phyloP scores from a whole-genome alignment of 2,329 filamentous ascomycete species.

The Colletotrichum navitas region DNA sequence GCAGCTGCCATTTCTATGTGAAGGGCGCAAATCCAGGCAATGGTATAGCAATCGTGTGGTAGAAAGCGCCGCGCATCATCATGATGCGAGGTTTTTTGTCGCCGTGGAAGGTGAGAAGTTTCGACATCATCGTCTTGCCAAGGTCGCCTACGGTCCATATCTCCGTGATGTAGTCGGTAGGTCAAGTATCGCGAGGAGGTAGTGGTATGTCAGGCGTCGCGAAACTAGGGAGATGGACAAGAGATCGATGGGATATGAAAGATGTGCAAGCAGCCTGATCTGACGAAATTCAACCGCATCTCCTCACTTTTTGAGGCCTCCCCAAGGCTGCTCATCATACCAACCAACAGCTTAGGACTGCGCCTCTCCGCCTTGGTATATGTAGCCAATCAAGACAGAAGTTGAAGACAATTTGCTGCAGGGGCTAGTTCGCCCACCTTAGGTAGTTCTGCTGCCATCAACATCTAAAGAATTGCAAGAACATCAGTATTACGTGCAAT shows the following conservation, averaged over 20 bases:
- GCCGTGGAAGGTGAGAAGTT: neutral
- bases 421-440: neutral
- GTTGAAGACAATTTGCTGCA: neutral
- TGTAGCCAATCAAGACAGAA: neutral
- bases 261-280: neutral
- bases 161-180: neutral
- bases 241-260: neutral
- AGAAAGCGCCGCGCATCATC: neutral
- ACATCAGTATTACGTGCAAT: neutral
- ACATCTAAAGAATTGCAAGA: neutral
- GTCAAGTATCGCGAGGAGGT: neutral
- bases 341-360: neutral
- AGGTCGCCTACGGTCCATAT: neutral
- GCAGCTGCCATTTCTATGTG: constrained; percentile 41
- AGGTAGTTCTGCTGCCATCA: neutral
- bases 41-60: constrained; percentile 34
- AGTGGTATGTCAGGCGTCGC: neutral
- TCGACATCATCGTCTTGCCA: neutral
- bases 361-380: neutral
- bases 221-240: neutral
- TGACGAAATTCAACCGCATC: neutral
- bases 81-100: neutral
- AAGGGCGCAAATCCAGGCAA: constrained; percentile 45
- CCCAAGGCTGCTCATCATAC: neutral
- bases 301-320: neutral